Evolutionary conservation across 2,329 filamentous ascomycete genomes (phyloP).

Genomic region (Sporothrix mexicana): DNA sequence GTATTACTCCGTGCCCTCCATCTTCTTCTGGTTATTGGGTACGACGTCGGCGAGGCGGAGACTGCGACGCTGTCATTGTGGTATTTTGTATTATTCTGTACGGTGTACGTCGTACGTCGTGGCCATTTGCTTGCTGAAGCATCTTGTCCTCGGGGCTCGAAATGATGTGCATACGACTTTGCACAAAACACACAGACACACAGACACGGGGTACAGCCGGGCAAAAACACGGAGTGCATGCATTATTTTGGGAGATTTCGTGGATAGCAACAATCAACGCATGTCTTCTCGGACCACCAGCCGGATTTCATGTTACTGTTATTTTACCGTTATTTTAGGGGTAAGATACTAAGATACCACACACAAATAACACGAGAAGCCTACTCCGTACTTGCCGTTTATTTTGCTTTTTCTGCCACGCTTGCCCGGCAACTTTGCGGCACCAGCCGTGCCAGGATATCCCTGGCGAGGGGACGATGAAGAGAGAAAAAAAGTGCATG

Average conservation of each 20-base stretch:
- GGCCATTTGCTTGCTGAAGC: too few species aligned
- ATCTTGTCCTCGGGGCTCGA: not conserved
- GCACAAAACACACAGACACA: too few species aligned
- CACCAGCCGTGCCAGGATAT: slow-evolving; percentile 17
- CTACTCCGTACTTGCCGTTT: not conserved
- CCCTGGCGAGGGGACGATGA: not conserved
- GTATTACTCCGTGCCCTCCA: not conserved
- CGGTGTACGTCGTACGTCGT: too few species aligned
- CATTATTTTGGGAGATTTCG: not conserved
- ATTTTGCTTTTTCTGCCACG: not conserved
- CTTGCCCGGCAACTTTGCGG: slow-evolving; percentile 7
- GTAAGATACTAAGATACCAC: too few species aligned
- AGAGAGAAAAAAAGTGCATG: not conserved
- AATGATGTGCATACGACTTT: not conserved
- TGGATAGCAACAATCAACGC: not conserved
- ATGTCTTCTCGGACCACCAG: slow-evolving; percentile 17
- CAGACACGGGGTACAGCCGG: too few species aligned
- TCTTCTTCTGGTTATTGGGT: not conserved
- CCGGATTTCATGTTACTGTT: not conserved
- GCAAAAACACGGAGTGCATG: slow-evolving; percentile 1
- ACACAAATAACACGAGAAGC: too few species aligned
- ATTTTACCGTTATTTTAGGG: not conserved
- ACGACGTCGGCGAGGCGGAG: not conserved
- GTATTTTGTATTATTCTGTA: too few species aligned
- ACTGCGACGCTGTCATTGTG: not conserved